A percentile compares a stretch with the other conserved stretches of the same genome.
Evolutionary conservation across 257 asterid genomes (phyloP).

Genomic region (Solanum chaucha): DNA sequence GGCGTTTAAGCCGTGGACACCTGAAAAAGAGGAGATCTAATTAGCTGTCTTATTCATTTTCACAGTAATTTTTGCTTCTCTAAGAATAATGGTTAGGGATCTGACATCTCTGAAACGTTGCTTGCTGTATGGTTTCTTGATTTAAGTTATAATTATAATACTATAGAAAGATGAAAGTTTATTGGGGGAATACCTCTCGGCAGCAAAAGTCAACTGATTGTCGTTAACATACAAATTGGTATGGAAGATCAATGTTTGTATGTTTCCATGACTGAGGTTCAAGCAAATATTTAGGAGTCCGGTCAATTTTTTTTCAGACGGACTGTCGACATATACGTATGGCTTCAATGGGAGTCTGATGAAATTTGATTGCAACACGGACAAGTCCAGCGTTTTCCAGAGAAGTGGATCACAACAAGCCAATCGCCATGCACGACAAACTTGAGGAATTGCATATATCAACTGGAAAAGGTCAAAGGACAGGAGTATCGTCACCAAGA

Average conservation of each 20-base stretch:
- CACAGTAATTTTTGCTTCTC: not conserved
- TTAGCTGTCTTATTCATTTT: not conserved
- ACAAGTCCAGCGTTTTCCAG: conserved; percentile 60
- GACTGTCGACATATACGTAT: conserved; percentile 60
- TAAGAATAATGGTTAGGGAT: not conserved
- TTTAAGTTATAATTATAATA: not conserved
- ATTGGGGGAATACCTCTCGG: conserved; percentile 45
- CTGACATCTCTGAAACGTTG: not conserved
- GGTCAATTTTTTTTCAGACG: conserved; percentile 54
- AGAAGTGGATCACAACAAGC: conserved; percentile 68
- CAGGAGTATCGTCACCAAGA: conserved; percentile 56
- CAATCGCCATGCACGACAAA: conserved; percentile 64
- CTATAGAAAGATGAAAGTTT: not conserved
- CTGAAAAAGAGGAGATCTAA: conserved; percentile 21
- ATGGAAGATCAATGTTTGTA: conserved; percentile 56
- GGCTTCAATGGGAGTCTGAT: conserved; percentile 65
- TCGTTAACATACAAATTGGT: conserved; percentile 55
- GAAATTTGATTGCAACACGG: conserved; percentile 54
- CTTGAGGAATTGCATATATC: conserved; percentile 50
- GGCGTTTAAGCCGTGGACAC: conserved; percentile 61
- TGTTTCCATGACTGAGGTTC: conserved; percentile 46
- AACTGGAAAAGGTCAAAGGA: conserved; percentile 35
- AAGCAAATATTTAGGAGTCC: conserved; percentile 53
- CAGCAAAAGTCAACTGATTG: conserved; percentile 59
- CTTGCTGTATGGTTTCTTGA: not conserved